These are phyloP conservation scores for Xylaria sp. DNA, from an alignment of 2,329 filamentous ascomycete species.

Conservation along the genomic window DNA sequence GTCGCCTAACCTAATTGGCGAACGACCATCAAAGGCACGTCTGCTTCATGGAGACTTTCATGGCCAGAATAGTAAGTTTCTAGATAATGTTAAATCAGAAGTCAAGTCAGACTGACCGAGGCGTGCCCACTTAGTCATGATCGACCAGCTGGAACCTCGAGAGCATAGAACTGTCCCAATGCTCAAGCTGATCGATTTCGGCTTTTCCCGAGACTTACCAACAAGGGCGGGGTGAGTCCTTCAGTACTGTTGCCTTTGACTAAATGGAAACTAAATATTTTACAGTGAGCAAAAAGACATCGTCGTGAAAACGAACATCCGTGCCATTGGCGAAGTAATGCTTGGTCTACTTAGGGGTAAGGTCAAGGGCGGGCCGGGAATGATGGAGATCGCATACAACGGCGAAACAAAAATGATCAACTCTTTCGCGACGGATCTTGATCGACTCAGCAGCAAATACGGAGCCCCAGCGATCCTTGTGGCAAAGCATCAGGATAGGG, in stretches of 20 bases:
- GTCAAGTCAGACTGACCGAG: not conserved
- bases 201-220: slow-evolving; percentile 17
- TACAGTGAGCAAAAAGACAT: slow-evolving; percentile 9
- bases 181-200: slow-evolving; percentile 35
- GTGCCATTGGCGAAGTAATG: slow-evolving; percentile 25
- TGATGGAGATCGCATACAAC: slow-evolving; percentile 24
- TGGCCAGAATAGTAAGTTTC: slow-evolving; percentile 29
- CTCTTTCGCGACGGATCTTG: slow-evolving; percentile 19
- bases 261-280: not conserved
- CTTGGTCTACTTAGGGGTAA: slow-evolving; percentile 30
- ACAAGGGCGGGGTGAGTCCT: slow-evolving; percentile 14
- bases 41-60: slow-evolving; percentile 33
- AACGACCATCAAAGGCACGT: slow-evolving; percentile 17
- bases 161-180: slow-evolving; percentile 27
- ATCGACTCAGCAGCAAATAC: slow-evolving; percentile 12
- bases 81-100: not conserved
- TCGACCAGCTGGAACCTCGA: slow-evolving; percentile 24
- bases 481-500: slow-evolving; percentile 19
- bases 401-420: slow-evolving; percentile 5
- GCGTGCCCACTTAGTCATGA: slow-evolving; percentile 29
- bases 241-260: not conserved
- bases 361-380: not conserved
- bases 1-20: not conserved
- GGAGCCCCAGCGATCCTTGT: not conserved
- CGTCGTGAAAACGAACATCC: slow-evolving; percentile 24